Percentiles rank a stretch among this genome's conserved stretches.
phyloP scores from a whole-genome alignment of 192 early-diverging fungal species.

The Coemansia sp. region DNA sequence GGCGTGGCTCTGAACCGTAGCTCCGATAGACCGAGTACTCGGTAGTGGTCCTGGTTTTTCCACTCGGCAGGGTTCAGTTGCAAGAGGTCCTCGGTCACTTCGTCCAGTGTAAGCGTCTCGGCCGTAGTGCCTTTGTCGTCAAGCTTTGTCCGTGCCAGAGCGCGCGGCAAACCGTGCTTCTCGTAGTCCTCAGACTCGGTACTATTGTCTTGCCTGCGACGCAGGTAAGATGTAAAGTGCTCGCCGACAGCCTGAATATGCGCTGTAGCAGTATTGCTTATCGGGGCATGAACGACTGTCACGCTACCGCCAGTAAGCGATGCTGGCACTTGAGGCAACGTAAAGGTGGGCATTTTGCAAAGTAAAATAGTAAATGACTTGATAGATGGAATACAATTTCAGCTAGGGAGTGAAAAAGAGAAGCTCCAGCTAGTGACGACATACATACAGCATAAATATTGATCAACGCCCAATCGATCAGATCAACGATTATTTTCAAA shows the following conservation, averaged over 20 bases:
- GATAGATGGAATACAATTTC: not conserved
- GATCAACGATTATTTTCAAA: not conserved
- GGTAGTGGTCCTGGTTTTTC: conserved; percentile 88
- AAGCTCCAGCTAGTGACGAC: not conserved
- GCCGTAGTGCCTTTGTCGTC: conserved; percentile 46
- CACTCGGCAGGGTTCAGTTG: conserved; percentile 71
- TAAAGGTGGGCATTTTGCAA: not conserved
- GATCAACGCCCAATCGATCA: not conserved
- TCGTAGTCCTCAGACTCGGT: conserved; percentile 58
- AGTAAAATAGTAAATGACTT: not conserved
- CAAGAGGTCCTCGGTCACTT: conserved; percentile 65
- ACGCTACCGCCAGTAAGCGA: not conserved
- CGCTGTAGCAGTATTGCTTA: conserved; percentile 16
- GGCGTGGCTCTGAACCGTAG: conserved; percentile 69
- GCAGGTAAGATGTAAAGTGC: conserved; percentile 45
- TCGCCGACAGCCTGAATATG: conserved; percentile 49
- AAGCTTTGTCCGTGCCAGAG: conserved; percentile 42
- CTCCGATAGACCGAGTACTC: conserved; percentile 69
- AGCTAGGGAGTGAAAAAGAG: not conserved
- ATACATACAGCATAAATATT: not conserved
- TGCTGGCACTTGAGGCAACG: conserved; percentile 3
- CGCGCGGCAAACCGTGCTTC: conserved; percentile 49
- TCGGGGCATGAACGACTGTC: conserved; percentile 4
- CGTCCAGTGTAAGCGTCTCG: conserved; percentile 59
- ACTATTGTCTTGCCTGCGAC: conserved; percentile 52